Conservation (phyloP, 2,329 filamentous ascomycete species). For the Fusarium sp. region DNA sequence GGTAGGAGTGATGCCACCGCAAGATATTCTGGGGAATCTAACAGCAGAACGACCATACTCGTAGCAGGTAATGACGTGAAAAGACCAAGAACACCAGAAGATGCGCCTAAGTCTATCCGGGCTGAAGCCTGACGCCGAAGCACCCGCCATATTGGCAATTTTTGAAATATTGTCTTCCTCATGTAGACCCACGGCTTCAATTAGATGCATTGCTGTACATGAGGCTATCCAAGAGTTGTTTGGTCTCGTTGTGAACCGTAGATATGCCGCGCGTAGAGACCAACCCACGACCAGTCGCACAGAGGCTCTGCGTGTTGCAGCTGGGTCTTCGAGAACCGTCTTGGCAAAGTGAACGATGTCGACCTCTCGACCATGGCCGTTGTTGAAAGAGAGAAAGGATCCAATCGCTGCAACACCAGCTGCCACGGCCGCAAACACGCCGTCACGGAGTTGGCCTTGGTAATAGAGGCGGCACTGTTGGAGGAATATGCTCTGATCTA, state of each 20-base stretch:
- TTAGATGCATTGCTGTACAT: slow-evolving; percentile 39
- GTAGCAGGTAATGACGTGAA: slow-evolving; percentile 37
- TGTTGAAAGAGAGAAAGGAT: slow-evolving; percentile 35
- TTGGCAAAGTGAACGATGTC: slow-evolving; percentile 40
- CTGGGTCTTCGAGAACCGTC: slow-evolving; percentile 38
- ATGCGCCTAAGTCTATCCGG: slow-evolving; percentile 36
- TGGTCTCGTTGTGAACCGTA: slow-evolving; percentile 37
- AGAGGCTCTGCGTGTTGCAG: slow-evolving; percentile 30
- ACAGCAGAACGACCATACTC: slow-evolving; percentile 41
- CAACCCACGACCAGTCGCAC: slow-evolving; percentile 39
- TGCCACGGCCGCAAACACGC: slow-evolving; percentile 35
- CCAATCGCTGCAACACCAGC: slow-evolving; percentile 41
- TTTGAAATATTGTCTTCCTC: slow-evolving; percentile 39
- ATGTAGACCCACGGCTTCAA: slow-evolving; percentile 39
- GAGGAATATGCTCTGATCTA: slow-evolving; percentile 24
- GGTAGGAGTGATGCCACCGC: slow-evolving; percentile 23
- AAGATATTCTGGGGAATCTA: slow-evolving; percentile 34
- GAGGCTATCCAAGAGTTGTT: slow-evolving; percentile 42
- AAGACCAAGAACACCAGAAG: slow-evolving; percentile 40
- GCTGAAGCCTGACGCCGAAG: slow-evolving; percentile 26
- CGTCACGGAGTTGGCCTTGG: slow-evolving; percentile 15
- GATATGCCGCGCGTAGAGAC: slow-evolving; percentile 35
- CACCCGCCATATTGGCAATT: slow-evolving; percentile 29
- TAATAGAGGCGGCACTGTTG: slow-evolving; percentile 37
- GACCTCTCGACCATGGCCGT: slow-evolving; percentile 32